A percentile compares a stretch with the other conserved stretches of the same genome.
These are phyloP conservation scores for Saccharomycopsis hybrid DNA, from an alignment of 1,139 yeast genomes.

Conservation along the genomic window DNA sequence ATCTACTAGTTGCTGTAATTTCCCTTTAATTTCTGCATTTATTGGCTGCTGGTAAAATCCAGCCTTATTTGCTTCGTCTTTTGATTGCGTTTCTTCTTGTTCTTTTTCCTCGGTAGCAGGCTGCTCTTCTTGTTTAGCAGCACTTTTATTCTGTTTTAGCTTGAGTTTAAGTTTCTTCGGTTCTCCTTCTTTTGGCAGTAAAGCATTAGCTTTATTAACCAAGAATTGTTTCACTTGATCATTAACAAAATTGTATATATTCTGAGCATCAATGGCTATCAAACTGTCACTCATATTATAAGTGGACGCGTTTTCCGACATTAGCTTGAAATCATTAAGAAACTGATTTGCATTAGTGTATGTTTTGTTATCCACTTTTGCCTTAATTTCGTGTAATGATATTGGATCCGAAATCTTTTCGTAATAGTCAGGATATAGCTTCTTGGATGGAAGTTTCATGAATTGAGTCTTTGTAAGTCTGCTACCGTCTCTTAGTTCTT, in stretches of 20 bases:
- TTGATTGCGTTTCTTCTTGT: constrained; percentile 1
- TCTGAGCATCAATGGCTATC: constrained; percentile 51
- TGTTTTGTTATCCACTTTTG: constrained; percentile 30
- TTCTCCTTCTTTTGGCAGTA: constrained; percentile 9
- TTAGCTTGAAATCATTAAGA: constrained; percentile 46
- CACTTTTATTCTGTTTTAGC: not conserved
- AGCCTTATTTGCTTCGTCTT: not conserved
- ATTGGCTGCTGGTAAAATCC: constrained; percentile 25
- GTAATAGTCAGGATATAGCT: constrained; percentile 78
- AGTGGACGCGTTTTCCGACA: constrained; percentile 52
- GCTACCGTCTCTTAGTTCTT: constrained; percentile 29
- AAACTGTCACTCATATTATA: constrained; percentile 59
- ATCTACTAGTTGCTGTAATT: constrained; percentile 28
- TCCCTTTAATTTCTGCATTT: constrained; percentile 26
- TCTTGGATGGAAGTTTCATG: constrained; percentile 63
- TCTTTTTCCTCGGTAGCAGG: not conserved
- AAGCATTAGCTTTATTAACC: constrained; percentile 8
- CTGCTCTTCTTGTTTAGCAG: not conserved
- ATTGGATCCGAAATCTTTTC: constrained; percentile 59
- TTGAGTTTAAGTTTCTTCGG: constrained; percentile 1
- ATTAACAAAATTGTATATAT: constrained; percentile 38
- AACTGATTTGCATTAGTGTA: constrained; percentile 39
- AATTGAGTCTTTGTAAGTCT: constrained; percentile 45
- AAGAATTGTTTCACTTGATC: constrained; percentile 34
- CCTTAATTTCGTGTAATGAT: constrained; percentile 57